Evolutionary conservation across 805 yeast genomes (phyloP), one percentile per base, ranked within the genome.

Genomic region (Hanseniaspora lachancei): DNA sequence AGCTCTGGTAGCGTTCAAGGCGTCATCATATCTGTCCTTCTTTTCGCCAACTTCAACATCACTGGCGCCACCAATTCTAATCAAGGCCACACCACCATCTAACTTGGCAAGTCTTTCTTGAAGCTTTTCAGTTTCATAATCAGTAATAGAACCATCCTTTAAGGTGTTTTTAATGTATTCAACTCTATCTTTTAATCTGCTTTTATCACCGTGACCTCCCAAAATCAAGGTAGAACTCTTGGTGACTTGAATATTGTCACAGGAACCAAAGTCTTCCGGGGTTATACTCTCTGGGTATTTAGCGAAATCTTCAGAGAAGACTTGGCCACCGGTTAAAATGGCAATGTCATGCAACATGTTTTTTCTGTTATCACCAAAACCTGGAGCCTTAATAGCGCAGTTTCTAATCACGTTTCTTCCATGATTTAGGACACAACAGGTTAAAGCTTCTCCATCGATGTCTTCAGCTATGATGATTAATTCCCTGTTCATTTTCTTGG

Each of bases 31-130:
- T 74, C 98, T 85, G 72, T 93, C 98, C 78, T 93, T 93, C 93
- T 93, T 93, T 78, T 93, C 98, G 68, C 97, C 95, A 62, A 93
- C 98, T 75, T 93, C 97, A 62, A 93, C 86, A 75, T 93, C 97
- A 23, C 96, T 85, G 47, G 95, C 71, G 63, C 98, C 98, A 70
- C 98, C 98, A 60, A 91, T 97, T 77, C 86, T 86, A 67, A 93
- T 78, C 61, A 93, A 97, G 57, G 98, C 98, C 68, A 93, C 97
- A 80, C 97, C 97, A 58, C 96, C 96, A 49, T 95, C 84, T 62
- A 93, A 78, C 76, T 91, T 93, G 65, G 98, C 97, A 62, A 93
- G 77, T 75, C 98, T 84, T 77, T 91, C 97, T 75, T 88, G 96
- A 67, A 91, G 78, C 76, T 93, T 93, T 77, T 93, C 97, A 74